Conservation (phyloP, 2,329 filamentous ascomycete genomes). For the Trichoderma brevicompactum region DNA sequence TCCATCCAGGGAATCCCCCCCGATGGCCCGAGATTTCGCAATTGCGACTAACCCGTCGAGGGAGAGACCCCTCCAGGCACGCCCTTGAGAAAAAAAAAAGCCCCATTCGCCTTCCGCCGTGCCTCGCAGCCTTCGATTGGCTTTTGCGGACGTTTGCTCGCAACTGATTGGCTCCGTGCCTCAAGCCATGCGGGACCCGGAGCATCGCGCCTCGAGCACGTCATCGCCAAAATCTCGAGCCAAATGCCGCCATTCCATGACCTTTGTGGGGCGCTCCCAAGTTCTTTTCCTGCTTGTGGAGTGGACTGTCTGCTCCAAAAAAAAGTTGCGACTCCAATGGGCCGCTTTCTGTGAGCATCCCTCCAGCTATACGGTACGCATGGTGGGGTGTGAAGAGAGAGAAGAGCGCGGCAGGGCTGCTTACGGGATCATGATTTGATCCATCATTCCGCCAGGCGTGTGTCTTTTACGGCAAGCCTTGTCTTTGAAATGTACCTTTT, state of each 20-base stretch:
- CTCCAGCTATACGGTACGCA: not conserved
- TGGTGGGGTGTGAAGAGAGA: constrained; percentile 7
- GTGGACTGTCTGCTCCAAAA: not conserved
- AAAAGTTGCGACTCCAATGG: constrained; percentile 6
- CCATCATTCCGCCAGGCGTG: not conserved
- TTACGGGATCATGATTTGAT: constrained; percentile 23
- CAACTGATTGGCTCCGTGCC: constrained; percentile 36
- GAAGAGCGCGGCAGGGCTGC: not conserved
- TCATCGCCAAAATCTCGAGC: constrained; percentile 35
- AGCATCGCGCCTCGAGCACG: constrained; percentile 42
- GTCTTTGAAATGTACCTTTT: not conserved
- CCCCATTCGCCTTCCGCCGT: not conserved
- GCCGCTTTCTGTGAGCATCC: too few species aligned
- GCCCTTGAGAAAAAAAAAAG: not conserved
- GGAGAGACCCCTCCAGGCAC: not conserved
- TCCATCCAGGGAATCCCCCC: constrained; percentile 19
- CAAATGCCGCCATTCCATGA: constrained; percentile 26
- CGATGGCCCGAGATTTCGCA: constrained; percentile 32
- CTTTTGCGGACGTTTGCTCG: constrained; percentile 7
- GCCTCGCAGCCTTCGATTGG: not conserved
- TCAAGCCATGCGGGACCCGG: constrained; percentile 32
- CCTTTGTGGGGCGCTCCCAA: not conserved
- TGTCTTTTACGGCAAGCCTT: not conserved
- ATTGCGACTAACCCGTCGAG: constrained; percentile 26
- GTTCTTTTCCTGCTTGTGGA: constrained; percentile 15